Conservation (phyloP, 441 rosid genomes). For the Bruguiera hainesii region DNA sequence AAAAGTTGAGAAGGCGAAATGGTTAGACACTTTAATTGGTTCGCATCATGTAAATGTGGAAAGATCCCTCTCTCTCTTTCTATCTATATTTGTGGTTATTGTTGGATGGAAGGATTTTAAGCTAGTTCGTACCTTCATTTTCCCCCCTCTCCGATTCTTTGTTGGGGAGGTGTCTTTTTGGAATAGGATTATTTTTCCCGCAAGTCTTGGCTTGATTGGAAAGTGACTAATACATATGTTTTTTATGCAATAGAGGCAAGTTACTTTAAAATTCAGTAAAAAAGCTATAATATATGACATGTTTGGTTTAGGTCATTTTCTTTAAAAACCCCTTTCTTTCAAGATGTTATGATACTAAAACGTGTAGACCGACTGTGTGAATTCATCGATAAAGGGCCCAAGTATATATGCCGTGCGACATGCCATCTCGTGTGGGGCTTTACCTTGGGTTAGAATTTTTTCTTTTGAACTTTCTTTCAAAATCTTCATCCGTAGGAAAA, state of each 20-base stretch:
- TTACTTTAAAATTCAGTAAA: slow-evolving; percentile 20
- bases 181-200: slow-evolving; percentile 12
- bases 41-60: background rate
- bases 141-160: slow-evolving; percentile 12
- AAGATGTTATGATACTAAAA: slow-evolving; percentile 8
- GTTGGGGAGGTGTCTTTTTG: slow-evolving; percentile 13
- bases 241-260: background rate
- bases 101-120: too few species aligned
- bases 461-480: slow-evolving; percentile 16
- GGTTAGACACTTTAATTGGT: too few species aligned
- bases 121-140: too few species aligned
- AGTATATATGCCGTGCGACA: too few species aligned
- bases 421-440: slow-evolving; percentile 18
- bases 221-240: too few species aligned
- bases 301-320: slow-evolving; percentile 47
- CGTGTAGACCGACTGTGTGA: slow-evolving; percentile 12
- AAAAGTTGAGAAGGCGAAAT: background rate
- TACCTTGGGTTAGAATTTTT: slow-evolving; percentile 12
- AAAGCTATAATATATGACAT: slow-evolving; percentile 7
- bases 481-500: slow-evolving; percentile 23
- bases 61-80: background rate
- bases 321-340: background rate
- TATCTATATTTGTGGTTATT: background rate
- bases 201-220: slow-evolving; percentile 11
- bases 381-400: slow-evolving; percentile 5